These are phyloP conservation scores for Orbilia brochopaga DNA, from an alignment of 2,329 filamentous ascomycete genomes.

Conservation along the genomic window DNA sequence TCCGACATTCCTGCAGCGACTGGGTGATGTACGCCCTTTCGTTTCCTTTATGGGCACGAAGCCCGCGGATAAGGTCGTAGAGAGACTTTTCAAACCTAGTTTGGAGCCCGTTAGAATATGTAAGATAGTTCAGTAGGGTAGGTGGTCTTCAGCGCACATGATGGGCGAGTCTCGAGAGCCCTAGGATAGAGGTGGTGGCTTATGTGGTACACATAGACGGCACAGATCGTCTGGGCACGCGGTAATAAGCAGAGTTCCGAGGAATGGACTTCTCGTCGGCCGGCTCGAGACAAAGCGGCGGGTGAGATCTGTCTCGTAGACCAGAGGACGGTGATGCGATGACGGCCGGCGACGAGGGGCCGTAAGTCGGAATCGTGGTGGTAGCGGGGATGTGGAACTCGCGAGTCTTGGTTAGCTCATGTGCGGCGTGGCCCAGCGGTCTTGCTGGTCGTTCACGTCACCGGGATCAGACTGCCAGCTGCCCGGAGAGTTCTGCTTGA, in stretches of 20 bases:
- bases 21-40: constrained; percentile 95
- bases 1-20: constrained; percentile 90
- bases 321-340: constrained; percentile 3
- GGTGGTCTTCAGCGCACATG: constrained; percentile 22
- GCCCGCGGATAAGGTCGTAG: constrained; percentile 95
- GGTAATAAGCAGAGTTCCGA: not conserved
- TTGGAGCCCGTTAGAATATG: constrained; percentile 4
- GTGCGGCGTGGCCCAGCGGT: not conserved
- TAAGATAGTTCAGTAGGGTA: not conserved
- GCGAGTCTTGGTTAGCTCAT: constrained; percentile 2
- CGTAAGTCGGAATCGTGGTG: not conserved
- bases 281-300: not conserved
- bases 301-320: not conserved
- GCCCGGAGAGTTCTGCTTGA: no score
- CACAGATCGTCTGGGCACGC: constrained; percentile 5
- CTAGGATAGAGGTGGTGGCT: constrained; percentile 17
- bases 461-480: no score
- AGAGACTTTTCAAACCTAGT: constrained; percentile 97
- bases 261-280: not conserved
- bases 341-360: constrained; percentile 1
- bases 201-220: constrained; percentile 29
- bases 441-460: no score
- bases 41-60: constrained; percentile 92
- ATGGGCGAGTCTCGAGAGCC: constrained; percentile 47
- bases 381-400: not conserved